A percentile compares a stretch with the other conserved stretches of the same genome.
Evolutionary conservation across 1,139 yeast species (phyloP).

Genomic region (Lodderomyces parapsilosis): DNA sequence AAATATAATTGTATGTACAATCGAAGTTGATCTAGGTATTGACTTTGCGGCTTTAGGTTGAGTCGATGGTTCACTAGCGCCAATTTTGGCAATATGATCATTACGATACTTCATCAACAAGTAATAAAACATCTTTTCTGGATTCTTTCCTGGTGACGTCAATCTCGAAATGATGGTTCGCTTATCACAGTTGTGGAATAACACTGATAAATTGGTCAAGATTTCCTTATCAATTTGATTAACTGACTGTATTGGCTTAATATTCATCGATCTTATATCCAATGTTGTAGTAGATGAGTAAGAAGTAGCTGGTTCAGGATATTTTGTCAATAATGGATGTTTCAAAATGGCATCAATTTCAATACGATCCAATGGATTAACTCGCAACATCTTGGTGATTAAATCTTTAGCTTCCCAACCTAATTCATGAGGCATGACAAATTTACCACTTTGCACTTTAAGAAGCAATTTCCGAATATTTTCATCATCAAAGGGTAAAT

Average conservation of each 20-base stretch:
- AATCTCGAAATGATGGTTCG: constrained; percentile 60
- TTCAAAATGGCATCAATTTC: constrained; percentile 66
- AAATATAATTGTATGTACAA: constrained; percentile 42
- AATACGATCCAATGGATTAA: constrained; percentile 77
- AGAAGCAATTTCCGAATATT: constrained; percentile 80
- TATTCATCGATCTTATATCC: constrained; percentile 30
- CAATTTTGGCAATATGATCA: constrained; percentile 48
- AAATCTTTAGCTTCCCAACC: constrained; percentile 85
- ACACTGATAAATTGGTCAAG: constrained; percentile 76
- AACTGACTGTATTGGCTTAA: constrained; percentile 49
- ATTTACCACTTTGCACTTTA: constrained; percentile 90
- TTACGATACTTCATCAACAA: constrained; percentile 80
- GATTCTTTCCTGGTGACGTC: constrained; percentile 57
- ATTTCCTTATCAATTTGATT: constrained; percentile 78
- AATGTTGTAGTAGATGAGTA: constrained; percentile 17
- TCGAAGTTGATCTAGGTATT: constrained; percentile 47
- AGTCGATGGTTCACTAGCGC: constrained; percentile 17
- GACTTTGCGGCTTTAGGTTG: constrained; percentile 20
- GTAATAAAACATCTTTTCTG: constrained; percentile 90
- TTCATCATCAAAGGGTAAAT: constrained; percentile 95
- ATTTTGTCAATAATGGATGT: constrained; percentile 80
- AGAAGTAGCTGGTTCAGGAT: constrained; percentile 42
- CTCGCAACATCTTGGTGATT: constrained; percentile 76
- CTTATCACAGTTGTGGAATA: constrained; percentile 86
- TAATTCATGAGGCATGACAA: constrained; percentile 76